Percentiles rank a stretch among this genome's conserved stretches.
phyloP scores from a whole-genome alignment of 345 rosid genomes.

The Passiflora organensis region DNA sequence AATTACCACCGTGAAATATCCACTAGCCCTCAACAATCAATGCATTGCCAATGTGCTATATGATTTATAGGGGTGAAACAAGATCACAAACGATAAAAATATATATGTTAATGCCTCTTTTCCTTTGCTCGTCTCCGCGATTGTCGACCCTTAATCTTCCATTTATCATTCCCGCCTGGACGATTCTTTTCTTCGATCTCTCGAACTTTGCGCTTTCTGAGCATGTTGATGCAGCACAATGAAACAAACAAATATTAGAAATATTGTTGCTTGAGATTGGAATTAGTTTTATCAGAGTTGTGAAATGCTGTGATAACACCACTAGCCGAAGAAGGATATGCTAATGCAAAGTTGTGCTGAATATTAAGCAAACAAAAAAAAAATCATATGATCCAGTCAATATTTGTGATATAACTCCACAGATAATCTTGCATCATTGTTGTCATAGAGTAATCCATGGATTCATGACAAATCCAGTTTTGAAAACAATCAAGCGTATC shows the following conservation, averaged over 20 bases:
- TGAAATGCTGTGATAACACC: not conserved
- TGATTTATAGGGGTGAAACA: too few species aligned
- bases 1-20: too few species aligned
- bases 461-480: not conserved
- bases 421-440: too few species aligned
- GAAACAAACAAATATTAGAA: not conserved
- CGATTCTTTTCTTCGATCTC: slow-evolving; percentile 48
- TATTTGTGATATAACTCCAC: too few species aligned
- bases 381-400: too few species aligned
- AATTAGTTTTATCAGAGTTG: not conserved
- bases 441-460: too few species aligned
- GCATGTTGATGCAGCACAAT: not conserved
- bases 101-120: too few species aligned
- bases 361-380: not conserved
- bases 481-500: not conserved
- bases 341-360: not conserved
- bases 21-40: too few species aligned
- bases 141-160: not conserved
- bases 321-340: not conserved
- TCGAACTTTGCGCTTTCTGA: slow-evolving; percentile 78
- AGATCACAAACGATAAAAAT: too few species aligned
- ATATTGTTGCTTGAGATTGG: not conserved
- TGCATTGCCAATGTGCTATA: too few species aligned
- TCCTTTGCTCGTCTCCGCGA: too few species aligned
- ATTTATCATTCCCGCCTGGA: not conserved